Evolutionary conservation across 495 filamentous ascomycete genomes (phyloP), one percentile per base, ranked within the genome.

Genomic region (Talaromyces borbonicus): DNA sequence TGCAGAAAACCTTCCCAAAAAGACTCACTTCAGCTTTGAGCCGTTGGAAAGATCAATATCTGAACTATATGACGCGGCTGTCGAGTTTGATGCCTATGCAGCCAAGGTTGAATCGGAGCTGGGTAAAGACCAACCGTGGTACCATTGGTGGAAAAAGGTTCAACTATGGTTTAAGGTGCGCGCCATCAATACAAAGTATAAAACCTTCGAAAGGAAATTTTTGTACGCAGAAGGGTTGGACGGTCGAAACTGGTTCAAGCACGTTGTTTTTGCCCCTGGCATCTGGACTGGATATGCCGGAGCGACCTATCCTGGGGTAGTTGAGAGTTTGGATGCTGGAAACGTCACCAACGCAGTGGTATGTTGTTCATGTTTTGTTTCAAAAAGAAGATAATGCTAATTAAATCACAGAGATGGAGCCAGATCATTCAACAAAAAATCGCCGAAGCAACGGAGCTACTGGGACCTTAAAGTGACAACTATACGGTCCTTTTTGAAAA

Each of bases 281-380:
- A 54, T 87, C 31, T 95, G 87, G 87, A 93, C 87, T 0, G 88
- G 88, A 5, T 95, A 95, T 62, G 68, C 87, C 0, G 88, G 87
- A 1, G 84, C 75, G 26, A 82, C 77, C 8, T 83, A 76, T 52
- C 79, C 79, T 2, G 76, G 78, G 8, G 47, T 83, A 18, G 71
- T 79, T 8, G 79, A 83, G 61, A 73, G 71, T 43, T 61, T 83
- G 40, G 76, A 80, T 9, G 71, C 63, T 24, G 63, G 62, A 6
- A 72, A 82, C 63, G 35, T 62, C 39, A 52, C 49, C 4, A 73
- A 71, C 50, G 66, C 69, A 9, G 49, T 61, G 62, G 68, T 69
- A 55, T 50, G 63, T 59, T 35, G 19, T 22, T 42, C 11, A 14
- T n/a, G 0, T 11, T 9, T 14, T 11, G n/a, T n/a, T 16, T 4